Evolutionary conservation across 169 alveolate genomes (phyloP).

Genomic region (Plasmodium cynomolgi): DNA sequence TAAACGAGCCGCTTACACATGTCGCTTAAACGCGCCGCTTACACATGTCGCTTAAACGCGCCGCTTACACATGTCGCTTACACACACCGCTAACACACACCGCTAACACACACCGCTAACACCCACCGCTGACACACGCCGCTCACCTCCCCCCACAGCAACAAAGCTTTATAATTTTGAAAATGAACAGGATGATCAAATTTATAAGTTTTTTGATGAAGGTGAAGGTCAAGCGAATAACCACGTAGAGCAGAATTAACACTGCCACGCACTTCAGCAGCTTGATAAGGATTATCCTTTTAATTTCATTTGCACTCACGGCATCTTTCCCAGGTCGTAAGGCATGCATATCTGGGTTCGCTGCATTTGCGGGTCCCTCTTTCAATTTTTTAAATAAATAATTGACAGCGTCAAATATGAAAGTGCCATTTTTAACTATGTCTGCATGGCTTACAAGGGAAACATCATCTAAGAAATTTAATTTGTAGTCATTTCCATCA

Average conservation of each 20-base stretch:
- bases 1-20: too few species aligned
- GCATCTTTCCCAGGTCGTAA: slow-evolving; percentile 7
- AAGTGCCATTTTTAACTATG: slow-evolving; percentile 18
- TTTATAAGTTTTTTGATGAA: slow-evolving; percentile 40
- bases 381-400: slow-evolving; percentile 1
- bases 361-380: background rate
- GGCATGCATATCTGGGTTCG: background rate
- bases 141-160: slow-evolving; percentile 56
- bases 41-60: too few species aligned
- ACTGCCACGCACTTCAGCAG: slow-evolving; percentile 18
- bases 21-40: too few species aligned
- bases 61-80: too few species aligned
- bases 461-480: slow-evolving; percentile 18
- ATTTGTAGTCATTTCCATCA: slow-evolving; percentile 24
- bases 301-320: slow-evolving; percentile 20
- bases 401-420: slow-evolving; percentile 46
- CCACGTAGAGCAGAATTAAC: slow-evolving; percentile 4
- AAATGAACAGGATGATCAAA: slow-evolving; percentile 1
- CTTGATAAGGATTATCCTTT: slow-evolving; percentile 44
- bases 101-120: too few species aligned
- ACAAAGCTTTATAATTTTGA: slow-evolving; percentile 50
- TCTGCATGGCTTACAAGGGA: slow-evolving; percentile 5
- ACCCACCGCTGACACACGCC: too few species aligned
- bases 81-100: too few species aligned
- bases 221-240: slow-evolving; percentile 11